phyloP scores from a whole-genome alignment of 2,329 filamentous ascomycete species.

The Ustilaginoidea virens region DNA sequence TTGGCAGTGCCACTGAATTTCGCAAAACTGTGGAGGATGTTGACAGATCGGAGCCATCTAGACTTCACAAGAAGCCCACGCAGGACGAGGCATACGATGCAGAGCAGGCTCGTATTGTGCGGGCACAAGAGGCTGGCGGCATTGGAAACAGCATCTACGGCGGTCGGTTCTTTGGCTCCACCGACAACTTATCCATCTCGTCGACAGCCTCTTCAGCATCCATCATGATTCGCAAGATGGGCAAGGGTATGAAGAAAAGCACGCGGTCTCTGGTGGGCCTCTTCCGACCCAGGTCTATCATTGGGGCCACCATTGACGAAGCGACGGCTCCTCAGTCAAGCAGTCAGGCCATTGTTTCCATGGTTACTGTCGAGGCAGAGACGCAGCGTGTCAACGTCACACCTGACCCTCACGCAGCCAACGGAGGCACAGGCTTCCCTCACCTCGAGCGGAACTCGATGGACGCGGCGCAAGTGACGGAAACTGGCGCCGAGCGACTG shows the following conservation, averaged over 20 bases:
- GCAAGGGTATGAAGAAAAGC: slow-evolving; percentile 92
- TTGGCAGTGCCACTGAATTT: slow-evolving; percentile 87
- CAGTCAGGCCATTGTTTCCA: slow-evolving; percentile 75
- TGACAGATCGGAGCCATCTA: slow-evolving; percentile 26
- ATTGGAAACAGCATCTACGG: slow-evolving; percentile 91
- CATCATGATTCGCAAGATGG: slow-evolving; percentile 97
- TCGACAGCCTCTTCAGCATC: slow-evolving; percentile 83
- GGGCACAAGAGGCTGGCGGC: slow-evolving; percentile 81
- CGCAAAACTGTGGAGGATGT: slow-evolving; percentile 46
- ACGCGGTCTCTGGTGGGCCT: slow-evolving; percentile 81
- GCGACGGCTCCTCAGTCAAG: slow-evolving; percentile 48
- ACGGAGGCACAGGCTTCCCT: slow-evolving; percentile 64
- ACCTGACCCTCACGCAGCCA: slow-evolving; percentile 48
- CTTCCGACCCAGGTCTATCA: slow-evolving; percentile 85
- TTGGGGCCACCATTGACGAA: slow-evolving; percentile 63
- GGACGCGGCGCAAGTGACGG: slow-evolving; percentile 41
- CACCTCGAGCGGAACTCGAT: slow-evolving; percentile 71
- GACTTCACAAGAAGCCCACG: slow-evolving; percentile 50
- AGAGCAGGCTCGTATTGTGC: slow-evolving; percentile 81
- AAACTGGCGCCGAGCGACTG: slow-evolving; percentile 30
- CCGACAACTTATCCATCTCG: slow-evolving; percentile 84
- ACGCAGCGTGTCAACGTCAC: slow-evolving; percentile 70
- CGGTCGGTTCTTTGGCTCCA: slow-evolving; percentile 78
- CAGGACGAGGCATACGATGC: slow-evolving; percentile 57
- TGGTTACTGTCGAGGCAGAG: slow-evolving; percentile 92